phyloP scores from a whole-genome alignment of 768 basidiomycete genomes.

The Macrocybe gigantea region DNA sequence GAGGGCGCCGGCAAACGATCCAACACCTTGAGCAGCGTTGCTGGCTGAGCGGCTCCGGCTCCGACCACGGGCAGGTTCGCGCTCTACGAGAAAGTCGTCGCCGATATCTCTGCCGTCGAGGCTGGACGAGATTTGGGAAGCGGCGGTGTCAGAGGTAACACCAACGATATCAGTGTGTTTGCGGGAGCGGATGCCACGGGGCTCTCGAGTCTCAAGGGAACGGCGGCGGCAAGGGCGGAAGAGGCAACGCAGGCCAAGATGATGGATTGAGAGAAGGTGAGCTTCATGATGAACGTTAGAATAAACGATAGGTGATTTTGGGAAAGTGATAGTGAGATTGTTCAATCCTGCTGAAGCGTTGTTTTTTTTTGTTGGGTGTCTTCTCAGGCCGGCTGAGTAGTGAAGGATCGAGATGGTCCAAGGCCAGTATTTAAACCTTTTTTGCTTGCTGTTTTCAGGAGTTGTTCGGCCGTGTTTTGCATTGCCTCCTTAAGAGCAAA shows the following conservation, averaged over 20 bases:
- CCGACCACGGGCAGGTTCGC: slow-evolving; percentile 1
- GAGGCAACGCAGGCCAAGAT: slow-evolving; percentile 8
- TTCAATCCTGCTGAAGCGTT: too few species aligned
- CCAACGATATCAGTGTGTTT: slow-evolving; percentile 1
- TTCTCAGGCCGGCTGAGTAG: slow-evolving; percentile 6
- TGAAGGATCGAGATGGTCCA: background rate
- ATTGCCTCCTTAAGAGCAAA: too few species aligned
- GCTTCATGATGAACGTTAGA: slow-evolving; percentile 3
- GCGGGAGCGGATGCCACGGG: background rate
- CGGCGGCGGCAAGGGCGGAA: slow-evolving; percentile 5
- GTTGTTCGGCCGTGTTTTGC: too few species aligned
- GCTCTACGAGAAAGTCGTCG: background rate
- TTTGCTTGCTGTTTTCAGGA: too few species aligned
- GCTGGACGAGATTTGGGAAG: background rate
- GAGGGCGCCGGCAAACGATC: slow-evolving; percentile 1
- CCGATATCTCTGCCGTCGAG: background rate
- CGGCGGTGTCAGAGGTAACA: background rate
- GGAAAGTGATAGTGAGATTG: background rate
- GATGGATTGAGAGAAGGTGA: slow-evolving; percentile 6
- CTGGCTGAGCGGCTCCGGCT: background rate
- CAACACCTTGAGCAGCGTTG: slow-evolving; percentile 1
- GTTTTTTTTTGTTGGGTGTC: background rate
- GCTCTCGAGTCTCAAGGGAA: slow-evolving; percentile 3
- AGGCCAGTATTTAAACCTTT: too few species aligned
- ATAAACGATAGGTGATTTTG: background rate